These are phyloP conservation scores for Kockovaella imperatae DNA, from an alignment of 768 basidiomycete genomes.

Conservation along the genomic window DNA sequence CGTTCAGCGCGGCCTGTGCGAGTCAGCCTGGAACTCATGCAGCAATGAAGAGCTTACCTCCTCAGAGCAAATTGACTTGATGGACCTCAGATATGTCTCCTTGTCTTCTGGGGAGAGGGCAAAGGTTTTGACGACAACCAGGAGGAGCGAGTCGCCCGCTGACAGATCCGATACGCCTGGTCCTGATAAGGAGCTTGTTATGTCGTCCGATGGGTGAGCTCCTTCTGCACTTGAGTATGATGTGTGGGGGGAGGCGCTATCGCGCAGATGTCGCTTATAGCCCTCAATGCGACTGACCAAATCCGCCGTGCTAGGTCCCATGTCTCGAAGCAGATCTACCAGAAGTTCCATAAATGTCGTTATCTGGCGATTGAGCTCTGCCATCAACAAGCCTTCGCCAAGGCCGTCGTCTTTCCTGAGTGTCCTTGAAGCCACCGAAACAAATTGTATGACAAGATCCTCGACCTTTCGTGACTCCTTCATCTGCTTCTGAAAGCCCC, in stretches of 20 bases:
- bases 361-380: conserved; percentile 86
- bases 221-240: too few species aligned
- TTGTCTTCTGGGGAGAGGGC: too few species aligned
- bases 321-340: conserved; percentile 63
- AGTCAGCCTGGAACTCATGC: conserved; percentile 12
- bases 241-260: too few species aligned
- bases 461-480: conserved; percentile 96
- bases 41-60: conserved; percentile 15
- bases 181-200: too few species aligned
- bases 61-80: conserved; percentile 14
- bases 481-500: conserved; percentile 78
- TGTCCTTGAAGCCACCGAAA: conserved; percentile 76
- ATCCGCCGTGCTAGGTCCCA: conserved; percentile 76
- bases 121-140: too few species aligned
- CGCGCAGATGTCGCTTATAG: conserved; percentile 64
- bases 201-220: too few species aligned
- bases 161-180: too few species aligned
- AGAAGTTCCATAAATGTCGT: conserved; percentile 78
- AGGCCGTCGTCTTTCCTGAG: conserved; percentile 83
- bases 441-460: conserved; percentile 92
- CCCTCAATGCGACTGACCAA: conserved; percentile 70
- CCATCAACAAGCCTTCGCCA: conserved; percentile 81
- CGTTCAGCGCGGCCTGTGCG: conserved; percentile 67
- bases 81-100: too few species aligned
- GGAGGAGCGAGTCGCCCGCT: too few species aligned